Evolutionary conservation across 768 basidiomycete genomes (phyloP), one percentile per base, ranked within the genome.

Genomic region (Lentinula boryana): DNA sequence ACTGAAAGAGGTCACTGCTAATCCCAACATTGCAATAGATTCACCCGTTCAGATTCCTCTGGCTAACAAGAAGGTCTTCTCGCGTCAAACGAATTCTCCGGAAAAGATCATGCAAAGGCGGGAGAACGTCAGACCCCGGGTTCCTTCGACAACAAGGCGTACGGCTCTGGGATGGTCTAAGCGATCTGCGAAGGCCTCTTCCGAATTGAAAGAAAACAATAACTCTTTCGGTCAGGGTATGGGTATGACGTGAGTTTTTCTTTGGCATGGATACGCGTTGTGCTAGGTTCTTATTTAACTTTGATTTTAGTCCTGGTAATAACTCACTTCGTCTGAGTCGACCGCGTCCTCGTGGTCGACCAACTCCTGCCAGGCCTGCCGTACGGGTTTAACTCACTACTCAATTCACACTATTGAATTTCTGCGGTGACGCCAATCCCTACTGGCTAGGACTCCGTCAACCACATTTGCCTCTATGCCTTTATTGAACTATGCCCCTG

Each of bases 91-190:
- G 8, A 49, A 52, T 33, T 41, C 48, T 41, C 44, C 36, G 16
- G 50, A 49, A 18, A n/a, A 49, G 18, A 10, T 35, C 43, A 27
- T 63, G 40, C 69, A 60, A 31, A 69, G 63, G 62, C 58, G 27
- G 12, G 58, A 50, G 27, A 51, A 60, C 27, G 50, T 59, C 5
- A 81, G 85, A 9, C 79, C 85, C 15, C 76, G 82, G 27, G 82
- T 85, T 50, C 78, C 74, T 2, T 85, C 85, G 0, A 78, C 74
- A n/a, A 75, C 82, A 0, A 76, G 86, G 12, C 77, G 86, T n/a
- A 76, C 74, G 0, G 81, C 82, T 0, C 75, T 84, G 1, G 88
- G 88, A 1, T 85, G 81, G 84, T 73, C 84, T 44, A 90, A 89
- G 73, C 81, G 84, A 38, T 76, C 72, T 0, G 81, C 79, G 33